Evolutionary conservation across 805 yeast species (phyloP).

Genomic region (Candida koratica): DNA sequence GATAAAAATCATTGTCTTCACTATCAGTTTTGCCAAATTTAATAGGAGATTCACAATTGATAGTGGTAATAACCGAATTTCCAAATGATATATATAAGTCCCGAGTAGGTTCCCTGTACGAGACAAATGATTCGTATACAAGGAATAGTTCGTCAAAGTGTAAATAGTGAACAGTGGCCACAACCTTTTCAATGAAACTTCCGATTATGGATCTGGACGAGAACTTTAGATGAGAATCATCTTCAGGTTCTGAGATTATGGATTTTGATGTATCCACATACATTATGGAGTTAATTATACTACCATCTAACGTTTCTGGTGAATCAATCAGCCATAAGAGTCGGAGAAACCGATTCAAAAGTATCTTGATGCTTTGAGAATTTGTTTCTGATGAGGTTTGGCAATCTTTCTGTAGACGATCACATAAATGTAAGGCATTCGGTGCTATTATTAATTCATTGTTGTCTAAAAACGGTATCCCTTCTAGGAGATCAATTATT

Average conservation of each 20-base stretch:
- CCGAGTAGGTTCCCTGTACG: slow-evolving; percentile 27
- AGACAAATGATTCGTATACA: slow-evolving; percentile 33
- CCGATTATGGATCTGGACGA: slow-evolving; percentile 29
- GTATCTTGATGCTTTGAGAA: background rate
- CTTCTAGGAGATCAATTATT: slow-evolving; percentile 42
- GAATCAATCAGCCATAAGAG: slow-evolving; percentile 46
- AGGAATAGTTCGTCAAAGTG: slow-evolving; percentile 36
- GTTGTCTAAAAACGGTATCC: slow-evolving; percentile 26
- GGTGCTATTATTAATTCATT: slow-evolving; percentile 28
- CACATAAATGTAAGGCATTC: slow-evolving; percentile 26
- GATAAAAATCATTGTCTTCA: slow-evolving; percentile 14
- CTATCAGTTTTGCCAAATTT: slow-evolving; percentile 4
- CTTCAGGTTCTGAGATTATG: background rate
- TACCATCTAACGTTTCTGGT: slow-evolving; percentile 42
- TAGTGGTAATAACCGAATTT: background rate
- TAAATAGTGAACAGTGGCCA: slow-evolving; percentile 30
- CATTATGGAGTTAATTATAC: slow-evolving; percentile 7
- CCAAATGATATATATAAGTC: slow-evolving; percentile 17
- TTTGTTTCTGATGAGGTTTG: slow-evolving; percentile 4
- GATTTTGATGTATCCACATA: slow-evolving; percentile 10
- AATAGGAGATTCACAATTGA: background rate
- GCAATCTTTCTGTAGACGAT: slow-evolving; percentile 14
- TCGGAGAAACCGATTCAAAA: slow-evolving; percentile 4
- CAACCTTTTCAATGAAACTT: slow-evolving; percentile 26
- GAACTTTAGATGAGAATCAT: slow-evolving; percentile 4